Evolutionary conservation across 306 rosid species (phyloP), one percentile per base, ranked within the genome.

Genomic region (Sechiopsis laciniata): DNA sequence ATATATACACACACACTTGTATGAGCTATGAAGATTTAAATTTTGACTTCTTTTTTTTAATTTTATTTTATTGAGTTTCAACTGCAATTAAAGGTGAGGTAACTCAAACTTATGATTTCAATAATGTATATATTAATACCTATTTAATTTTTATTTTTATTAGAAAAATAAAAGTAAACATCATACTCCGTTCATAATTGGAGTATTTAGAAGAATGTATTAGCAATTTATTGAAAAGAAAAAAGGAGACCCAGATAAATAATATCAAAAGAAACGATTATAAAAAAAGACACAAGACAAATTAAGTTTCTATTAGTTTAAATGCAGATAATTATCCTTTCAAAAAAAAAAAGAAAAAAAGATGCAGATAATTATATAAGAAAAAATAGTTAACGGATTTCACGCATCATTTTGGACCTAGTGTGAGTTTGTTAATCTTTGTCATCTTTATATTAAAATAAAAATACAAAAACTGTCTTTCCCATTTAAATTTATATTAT

Each of bases 371-470:
- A 42, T 42, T 42, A 42, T 42, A 42, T 7, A 8, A 12, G 10
- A 50, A 48, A 48, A 50, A 14, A 4, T 12, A 64, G 8, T 4
- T n/a, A 64, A 64, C 70, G 70, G 70, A 64, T 37, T 64, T 35
- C 70, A 64, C 52, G 70, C 70, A 37, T n/a, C 52, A 64, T 64
- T 64, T 64, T 64, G 70, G 70, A 64, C 9, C 5, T 62, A 15
- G 67, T 32, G 29, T 1, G 21, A 61, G 46, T 26, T 61, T 59
- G 15, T 62, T 29, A 3, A 17, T 17, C 48, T 61, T 35, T 8
- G 50, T 63, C 69, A 64, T 64, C 16, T 64, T 16, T n/a, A 37
- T 8, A 64, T n/a, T 64, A 64, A 61, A 64, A 64, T 64, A 37
- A 1, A 1, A 37, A 64, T 35, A 7, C 15, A 37, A 21, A 63